Conservation (phyloP, 2,329 filamentous ascomycete genomes). For the Colletotrichum melonis region DNA sequence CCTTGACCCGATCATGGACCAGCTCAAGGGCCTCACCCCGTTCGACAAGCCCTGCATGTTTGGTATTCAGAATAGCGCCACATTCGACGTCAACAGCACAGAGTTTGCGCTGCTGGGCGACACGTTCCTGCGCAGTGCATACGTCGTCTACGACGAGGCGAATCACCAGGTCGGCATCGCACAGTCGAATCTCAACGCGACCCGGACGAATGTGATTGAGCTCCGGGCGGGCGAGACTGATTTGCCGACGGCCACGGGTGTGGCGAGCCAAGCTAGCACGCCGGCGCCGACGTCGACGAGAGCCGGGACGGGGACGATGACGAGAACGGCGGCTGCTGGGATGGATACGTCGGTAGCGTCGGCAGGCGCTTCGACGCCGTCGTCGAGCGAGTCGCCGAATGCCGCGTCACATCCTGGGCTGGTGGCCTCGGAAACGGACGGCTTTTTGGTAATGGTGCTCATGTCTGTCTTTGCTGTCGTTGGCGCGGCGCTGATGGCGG, state of each 20-base stretch:
- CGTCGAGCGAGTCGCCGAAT: conserved; percentile 11
- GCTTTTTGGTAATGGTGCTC: background rate
- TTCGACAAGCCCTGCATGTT: conserved; percentile 63
- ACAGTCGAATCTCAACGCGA: conserved; percentile 62
- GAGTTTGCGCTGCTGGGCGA: conserved; percentile 72
- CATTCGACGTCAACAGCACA: conserved; percentile 72
- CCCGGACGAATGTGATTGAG: conserved; percentile 56
- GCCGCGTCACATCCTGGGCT: background rate
- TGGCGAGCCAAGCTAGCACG: conserved; percentile 39
- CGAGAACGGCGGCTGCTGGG: background rate
- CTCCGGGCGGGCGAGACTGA: conserved; percentile 51
- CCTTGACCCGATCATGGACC: conserved; percentile 43
- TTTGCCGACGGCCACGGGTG: conserved; percentile 58
- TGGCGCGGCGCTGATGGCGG: conserved; percentile 1
- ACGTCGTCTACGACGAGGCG: conserved; percentile 79
- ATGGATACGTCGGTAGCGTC: background rate
- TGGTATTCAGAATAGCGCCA: conserved; percentile 64
- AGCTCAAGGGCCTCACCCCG: conserved; percentile 50
- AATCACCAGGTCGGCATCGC: conserved; percentile 78
- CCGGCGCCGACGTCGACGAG: background rate
- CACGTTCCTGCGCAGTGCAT: conserved; percentile 80
- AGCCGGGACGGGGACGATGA: background rate
- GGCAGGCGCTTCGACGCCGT: conserved; percentile 1
- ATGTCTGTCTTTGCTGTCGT: background rate
- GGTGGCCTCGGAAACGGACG: background rate